phyloP scores from a whole-genome alignment of 148 eudicot genomes.

The Amaranthus hypochondriacus region DNA sequence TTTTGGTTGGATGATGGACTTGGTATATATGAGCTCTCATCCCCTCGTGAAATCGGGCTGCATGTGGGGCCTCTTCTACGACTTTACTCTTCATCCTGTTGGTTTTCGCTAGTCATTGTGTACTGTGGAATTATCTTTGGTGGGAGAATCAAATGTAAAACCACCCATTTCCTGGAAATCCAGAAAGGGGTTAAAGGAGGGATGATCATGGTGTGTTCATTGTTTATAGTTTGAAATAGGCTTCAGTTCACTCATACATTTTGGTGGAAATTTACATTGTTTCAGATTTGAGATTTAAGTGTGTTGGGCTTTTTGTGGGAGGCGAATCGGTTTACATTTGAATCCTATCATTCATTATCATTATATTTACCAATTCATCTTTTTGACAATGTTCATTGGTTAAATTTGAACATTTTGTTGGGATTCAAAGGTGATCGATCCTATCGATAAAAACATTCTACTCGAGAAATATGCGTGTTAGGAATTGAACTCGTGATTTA shows the following conservation, averaged over 20 bases:
- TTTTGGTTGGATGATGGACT: constrained; percentile 11
- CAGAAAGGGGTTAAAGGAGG: not conserved
- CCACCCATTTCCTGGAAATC: constrained; percentile 3
- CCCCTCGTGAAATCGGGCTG: not conserved
- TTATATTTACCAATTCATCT: not conserved
- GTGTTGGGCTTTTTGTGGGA: constrained; percentile 4
- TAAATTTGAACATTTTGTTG: too few species aligned
- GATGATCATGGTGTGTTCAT: constrained; percentile 18
- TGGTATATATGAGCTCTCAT: constrained; percentile 9
- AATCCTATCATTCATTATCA: constrained; percentile 14
- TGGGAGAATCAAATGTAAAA: constrained; percentile 7
- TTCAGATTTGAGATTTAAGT: constrained; percentile 23
- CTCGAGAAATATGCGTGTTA: too few species aligned
- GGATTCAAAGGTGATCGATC: too few species aligned
- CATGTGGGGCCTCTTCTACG: constrained; percentile 7
- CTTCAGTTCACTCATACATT: not conserved
- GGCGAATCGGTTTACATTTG: not conserved
- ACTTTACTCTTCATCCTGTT: not conserved
- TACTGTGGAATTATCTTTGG: constrained; percentile 9
- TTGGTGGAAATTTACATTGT: constrained; percentile 8
- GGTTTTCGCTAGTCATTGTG: constrained; percentile 10
- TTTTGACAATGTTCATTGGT: not conserved
- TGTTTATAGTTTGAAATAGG: constrained; percentile 10
- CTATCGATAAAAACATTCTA: too few species aligned
- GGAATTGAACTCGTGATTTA: too few species aligned